Evolutionary conservation across 805 yeast species (phyloP), one percentile per base, ranked within the genome.

Genomic region (Nakazawaea ambrosiae): DNA sequence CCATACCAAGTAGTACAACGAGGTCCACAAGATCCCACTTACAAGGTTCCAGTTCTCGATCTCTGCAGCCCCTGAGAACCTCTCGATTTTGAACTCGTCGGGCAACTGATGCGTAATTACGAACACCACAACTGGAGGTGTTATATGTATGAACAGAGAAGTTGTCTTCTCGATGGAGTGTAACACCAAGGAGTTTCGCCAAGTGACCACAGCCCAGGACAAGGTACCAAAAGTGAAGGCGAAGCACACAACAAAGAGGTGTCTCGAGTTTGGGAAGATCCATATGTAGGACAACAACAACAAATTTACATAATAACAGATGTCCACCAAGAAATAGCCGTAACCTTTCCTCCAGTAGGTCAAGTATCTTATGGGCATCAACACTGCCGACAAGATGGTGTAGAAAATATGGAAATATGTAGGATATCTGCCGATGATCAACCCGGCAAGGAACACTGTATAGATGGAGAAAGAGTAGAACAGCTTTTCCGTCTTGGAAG

Each of bases 81-180:
- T 64, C 37, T 47, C 44, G 12, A 54, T 41, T 43, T 74, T 72
- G 43, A 63, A 69, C 15, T 65, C 75, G 5, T 65, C 64, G 2
- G 67, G 60, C n/a, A 85, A 52, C 46, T 81, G 81, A 62, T 88
- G 96, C 5, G 86, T 84, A 31, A 92, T 78, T 22, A 84, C 87
- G 61, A 85, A 88, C 73, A 88, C 70, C 3, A 89, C 81, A 16
- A 80, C 73, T 0, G 96, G 95, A 1, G 98, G 98, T 61, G 86
- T 71, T 11, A 92, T 68, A 54, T 90, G 98, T 45, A 90, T 90
- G 50, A 87, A 83, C 2, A 95, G 79, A 16, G 90, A 78, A 2
- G 97, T 92, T 12, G 89, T 86, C 57, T 90, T 90, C 47, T 90
- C 98, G 43, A 90, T 73, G 10, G 90, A 80, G 54, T 90, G 98